Evolutionary conservation across 805 yeast species (phyloP).

Genomic region (Teunomyces barrocoloradensis): DNA sequence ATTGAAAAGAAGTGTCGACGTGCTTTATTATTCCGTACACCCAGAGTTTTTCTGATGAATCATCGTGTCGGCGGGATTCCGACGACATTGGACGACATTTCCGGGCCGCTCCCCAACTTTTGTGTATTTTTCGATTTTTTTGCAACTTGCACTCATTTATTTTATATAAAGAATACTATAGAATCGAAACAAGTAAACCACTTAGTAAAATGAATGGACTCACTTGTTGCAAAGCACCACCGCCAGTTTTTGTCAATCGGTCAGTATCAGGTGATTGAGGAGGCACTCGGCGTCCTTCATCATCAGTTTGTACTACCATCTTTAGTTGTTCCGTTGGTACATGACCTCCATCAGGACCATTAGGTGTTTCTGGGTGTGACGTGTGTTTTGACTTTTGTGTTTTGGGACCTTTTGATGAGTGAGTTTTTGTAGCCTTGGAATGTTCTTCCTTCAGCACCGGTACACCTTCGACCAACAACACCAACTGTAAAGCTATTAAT

Average conservation of each 20-base stretch:
- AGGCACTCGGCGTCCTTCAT: too few species aligned
- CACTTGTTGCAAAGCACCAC: too few species aligned
- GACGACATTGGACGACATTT: background rate
- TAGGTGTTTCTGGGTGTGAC: background rate
- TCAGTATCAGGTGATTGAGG: too few species aligned
- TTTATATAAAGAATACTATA: too few species aligned
- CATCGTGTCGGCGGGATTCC: background rate
- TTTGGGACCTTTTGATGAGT: background rate
- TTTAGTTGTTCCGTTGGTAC: too few species aligned
- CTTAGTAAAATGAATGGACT: too few species aligned
- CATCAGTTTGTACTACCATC: too few species aligned
- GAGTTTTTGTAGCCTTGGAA: background rate
- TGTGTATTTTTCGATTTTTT: too few species aligned
- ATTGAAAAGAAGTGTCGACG: background rate
- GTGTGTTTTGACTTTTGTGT: background rate
- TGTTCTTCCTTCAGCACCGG: background rate
- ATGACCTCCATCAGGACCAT: background rate
- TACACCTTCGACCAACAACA: background rate
- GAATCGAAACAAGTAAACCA: too few species aligned
- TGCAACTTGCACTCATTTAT: too few species aligned
- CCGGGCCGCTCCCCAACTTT: background rate
- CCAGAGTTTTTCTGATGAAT: conserved; percentile 1
- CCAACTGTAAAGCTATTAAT: background rate
- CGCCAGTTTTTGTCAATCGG: too few species aligned
- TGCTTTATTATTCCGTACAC: conserved; percentile 2